A percentile compares a stretch with the other conserved stretches of the same genome.
Evolutionary conservation across 495 filamentous ascomycete species (phyloP).

Genomic region (Lasiosphaeria hispida): DNA sequence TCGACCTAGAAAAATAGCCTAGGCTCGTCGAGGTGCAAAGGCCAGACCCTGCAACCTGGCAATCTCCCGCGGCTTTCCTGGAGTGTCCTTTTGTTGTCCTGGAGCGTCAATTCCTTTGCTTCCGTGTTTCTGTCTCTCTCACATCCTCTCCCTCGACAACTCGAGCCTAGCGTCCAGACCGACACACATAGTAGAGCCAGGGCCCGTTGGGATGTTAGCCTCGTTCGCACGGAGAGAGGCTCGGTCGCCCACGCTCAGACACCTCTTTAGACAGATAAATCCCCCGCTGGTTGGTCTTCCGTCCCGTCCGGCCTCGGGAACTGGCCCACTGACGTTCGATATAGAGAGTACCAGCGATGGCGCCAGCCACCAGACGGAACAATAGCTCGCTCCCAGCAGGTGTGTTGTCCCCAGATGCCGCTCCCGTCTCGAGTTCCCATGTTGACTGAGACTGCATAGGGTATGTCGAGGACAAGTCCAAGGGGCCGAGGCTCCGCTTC

Average conservation of each 20-base stretch:
- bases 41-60: conserved; percentile 11
- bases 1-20: conserved; percentile 16
- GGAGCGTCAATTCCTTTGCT: neutral
- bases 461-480: conserved; percentile 87
- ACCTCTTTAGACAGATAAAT: conserved; percentile 23
- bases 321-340: neutral
- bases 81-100: neutral
- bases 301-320: neutral
- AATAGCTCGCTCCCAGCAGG: conserved; percentile 62
- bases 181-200: neutral
- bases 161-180: conserved; percentile 3
- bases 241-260: conserved; percentile 34
- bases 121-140: neutral
- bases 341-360: conserved; percentile 49
- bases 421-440: neutral
- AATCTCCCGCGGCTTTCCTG: conserved; percentile 24
- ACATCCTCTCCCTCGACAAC: neutral
- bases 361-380: conserved; percentile 49
- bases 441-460: conserved; percentile 46
- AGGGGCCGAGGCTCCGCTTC: conserved; percentile 91
- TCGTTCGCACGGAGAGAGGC: conserved; percentile 30
- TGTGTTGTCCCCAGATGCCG: conserved; percentile 27
- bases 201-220: conserved; percentile 31
- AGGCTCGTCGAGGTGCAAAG: conserved; percentile 20
- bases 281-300: conserved; percentile 24